A percentile compares a stretch with the other conserved stretches of the same genome.
Conservation (phyloP, 2,329 filamentous ascomycete species). For the Fusarium ramigenum region DNA sequence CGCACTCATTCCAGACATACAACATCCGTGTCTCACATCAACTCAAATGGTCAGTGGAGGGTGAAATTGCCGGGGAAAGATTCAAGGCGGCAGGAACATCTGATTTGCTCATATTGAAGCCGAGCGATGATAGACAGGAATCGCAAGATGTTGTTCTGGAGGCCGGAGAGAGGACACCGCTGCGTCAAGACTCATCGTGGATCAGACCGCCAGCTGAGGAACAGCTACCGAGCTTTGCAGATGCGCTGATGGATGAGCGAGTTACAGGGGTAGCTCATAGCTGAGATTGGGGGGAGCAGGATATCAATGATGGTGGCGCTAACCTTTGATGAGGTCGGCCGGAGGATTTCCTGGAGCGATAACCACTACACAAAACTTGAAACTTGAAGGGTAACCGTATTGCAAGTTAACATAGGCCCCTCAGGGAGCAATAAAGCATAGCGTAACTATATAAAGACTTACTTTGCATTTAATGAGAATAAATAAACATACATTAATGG, state of each 20-base stretch:
- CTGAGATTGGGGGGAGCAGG: rapidly evolving
- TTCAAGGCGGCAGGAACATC: neutral
- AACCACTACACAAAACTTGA: no score
- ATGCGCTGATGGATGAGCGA: neutral
- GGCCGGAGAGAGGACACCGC: rapidly evolving
- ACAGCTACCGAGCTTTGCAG: neutral
- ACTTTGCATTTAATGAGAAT: neutral
- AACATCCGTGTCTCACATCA: slow-evolving; percentile 40
- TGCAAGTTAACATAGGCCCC: no score
- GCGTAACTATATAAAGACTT: neutral
- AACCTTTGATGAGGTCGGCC: no score
- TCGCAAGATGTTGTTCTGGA: neutral
- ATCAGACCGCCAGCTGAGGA: neutral
- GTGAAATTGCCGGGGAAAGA: neutral
- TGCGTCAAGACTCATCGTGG: neutral
- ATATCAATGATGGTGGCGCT: rapidly evolving
- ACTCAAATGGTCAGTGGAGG: slow-evolving; percentile 25
- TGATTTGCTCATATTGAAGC: neutral
- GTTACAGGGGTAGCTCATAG: no score
- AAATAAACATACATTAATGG: no score
- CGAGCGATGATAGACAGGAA: neutral
- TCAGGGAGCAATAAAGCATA: neutral
- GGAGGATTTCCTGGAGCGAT: no score
- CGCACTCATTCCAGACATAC: slow-evolving; percentile 38
- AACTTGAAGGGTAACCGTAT: no score